Base-by-base conservation (phyloP, 257 asterid genomes). In the Scutellaria barbata region DNA sequence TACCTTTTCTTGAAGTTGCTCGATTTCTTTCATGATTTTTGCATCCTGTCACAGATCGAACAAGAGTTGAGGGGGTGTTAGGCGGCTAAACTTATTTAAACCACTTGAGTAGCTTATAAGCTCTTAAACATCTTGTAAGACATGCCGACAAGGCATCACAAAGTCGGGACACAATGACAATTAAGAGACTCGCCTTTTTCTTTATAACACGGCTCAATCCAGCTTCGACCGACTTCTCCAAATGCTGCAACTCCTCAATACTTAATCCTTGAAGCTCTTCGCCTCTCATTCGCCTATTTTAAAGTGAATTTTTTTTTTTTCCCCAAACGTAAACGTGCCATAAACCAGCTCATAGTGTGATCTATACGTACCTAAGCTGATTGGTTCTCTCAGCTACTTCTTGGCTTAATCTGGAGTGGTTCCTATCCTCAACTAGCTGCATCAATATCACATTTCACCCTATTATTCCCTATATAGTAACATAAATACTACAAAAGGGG, bases 191-290 rank as follows among this genome's bases (percentile, higher is more conserved):
- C 1, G 90, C 98, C 90, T 91, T 94, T 73, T 78, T 91, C 70
- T 85, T 85, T 7, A 85, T 78, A 62, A 94, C 95, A 17, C 93
- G 86, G 50, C 73, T 81, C 68, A 94, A 82, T 65, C 96, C 99
- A 33, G 51, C 59, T 84, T 94, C 99, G 18, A 94, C 88, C 8
- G 87, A 82, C 58, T 45, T 83, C 81, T 94, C 99, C 45, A 94
- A 77, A 9, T 62, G 72, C 72, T 91, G 93, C 79, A 94, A 75
- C 77, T 91, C 98, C 63, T 91, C 90, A n/a, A 94, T 73, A 61
- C 85, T 83, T 66, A 91, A 79, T 18, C 88, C 96, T 68, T 85
- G 92, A 45, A 94, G 90, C 73, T 94, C 96, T 82, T 94, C 98
- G 3, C 96, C 99, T 69, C 97, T 88, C 96, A 94, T 88, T 76